Evolutionary conservation across 2,329 filamentous ascomycete species (phyloP), one percentile per base, ranked within the genome.

Genomic region (Talaromyces rugulosus): DNA sequence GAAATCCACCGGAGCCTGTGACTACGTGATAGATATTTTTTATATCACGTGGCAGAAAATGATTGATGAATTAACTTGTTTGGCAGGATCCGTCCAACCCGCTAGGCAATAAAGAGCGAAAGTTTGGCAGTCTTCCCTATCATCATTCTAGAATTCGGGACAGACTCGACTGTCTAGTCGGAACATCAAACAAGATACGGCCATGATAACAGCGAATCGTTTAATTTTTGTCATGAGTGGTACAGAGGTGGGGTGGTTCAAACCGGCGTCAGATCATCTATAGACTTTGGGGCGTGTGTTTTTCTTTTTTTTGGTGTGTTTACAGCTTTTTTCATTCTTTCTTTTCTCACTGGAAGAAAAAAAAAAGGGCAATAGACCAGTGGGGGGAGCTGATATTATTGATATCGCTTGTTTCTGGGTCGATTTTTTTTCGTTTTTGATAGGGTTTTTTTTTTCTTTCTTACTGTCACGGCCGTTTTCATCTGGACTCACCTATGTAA

Each of bases 21-120:
- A 54, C 62, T 44, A 63, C 62, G 47, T 63, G 59, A 63, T 50
- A 30, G 36, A 52, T 56, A 47, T 55, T 7, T 58, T 62, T 34
- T 28, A 52, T 62, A n/a, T 55, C 36, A 56, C 33, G 56, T 60
- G 9, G 30, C 28, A 51, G 23, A 60, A 60, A 34, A 33, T 27
- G 54, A 63, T 57, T 42, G 53, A 61, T 31, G 70, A 86, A 86
- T 72, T 81, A 84, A 71, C 83, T 82, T 67, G 82, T 76, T 77
- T 81, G 80, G 73, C 74, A 84, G 80, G 78, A 82, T 81, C 77
- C 78, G 78, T 79, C 81, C 81, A 75, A 82, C 75, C 77, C 78
- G 76, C 78, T 80, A 85, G 76, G 82, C 83, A 77, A 80, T 82
- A 71, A 76, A 70, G 31, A 33, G 31, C 8, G 31, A 8, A 33